phyloP scores from a whole-genome alignment of 2,329 filamentous ascomycete species.

The Pseudocercospora eumusae region DNA sequence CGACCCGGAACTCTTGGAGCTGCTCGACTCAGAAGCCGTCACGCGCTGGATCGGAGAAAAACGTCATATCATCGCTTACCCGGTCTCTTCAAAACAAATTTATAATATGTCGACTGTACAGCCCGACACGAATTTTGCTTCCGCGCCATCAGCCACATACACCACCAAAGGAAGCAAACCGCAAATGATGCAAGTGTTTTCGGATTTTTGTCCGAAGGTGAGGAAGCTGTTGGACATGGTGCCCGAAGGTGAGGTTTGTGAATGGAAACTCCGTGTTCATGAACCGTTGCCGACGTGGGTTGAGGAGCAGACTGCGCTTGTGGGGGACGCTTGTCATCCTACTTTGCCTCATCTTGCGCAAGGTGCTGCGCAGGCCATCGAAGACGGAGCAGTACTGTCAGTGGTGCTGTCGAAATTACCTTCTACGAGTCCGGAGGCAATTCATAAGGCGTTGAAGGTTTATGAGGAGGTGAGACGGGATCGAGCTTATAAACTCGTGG shows the following conservation, averaged over 20 bases:
- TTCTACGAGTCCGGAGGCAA: slow-evolving; percentile 48
- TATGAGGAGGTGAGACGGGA: slow-evolving; percentile 60
- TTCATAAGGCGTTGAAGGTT: slow-evolving; percentile 56
- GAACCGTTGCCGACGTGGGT: slow-evolving; percentile 65
- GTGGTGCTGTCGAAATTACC: slow-evolving; percentile 55
- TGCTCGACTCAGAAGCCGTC: slow-evolving; percentile 67
- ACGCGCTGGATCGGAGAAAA: slow-evolving; percentile 75
- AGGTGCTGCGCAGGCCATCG: slow-evolving; percentile 65
- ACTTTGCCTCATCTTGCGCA: slow-evolving; percentile 66
- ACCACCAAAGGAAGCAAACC: slow-evolving; percentile 63
- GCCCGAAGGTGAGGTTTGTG: slow-evolving; percentile 64
- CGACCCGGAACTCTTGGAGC: slow-evolving; percentile 66
- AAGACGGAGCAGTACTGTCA: slow-evolving; percentile 61
- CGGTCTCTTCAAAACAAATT: slow-evolving; percentile 66
- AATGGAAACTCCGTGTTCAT: slow-evolving; percentile 66
- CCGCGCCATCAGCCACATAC: slow-evolving; percentile 61
- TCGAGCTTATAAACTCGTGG: slow-evolving; percentile 59
- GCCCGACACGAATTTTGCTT: slow-evolving; percentile 61
- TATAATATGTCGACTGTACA: slow-evolving; percentile 68
- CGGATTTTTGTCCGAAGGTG: slow-evolving; percentile 63
- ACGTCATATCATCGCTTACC: slow-evolving; percentile 77
- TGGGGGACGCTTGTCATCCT: slow-evolving; percentile 64
- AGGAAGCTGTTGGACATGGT: slow-evolving; percentile 62
- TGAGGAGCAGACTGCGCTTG: slow-evolving; percentile 53
- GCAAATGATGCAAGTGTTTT: slow-evolving; percentile 61